Percentiles rank a stretch among this genome's conserved stretches.
Evolutionary conservation across 2,329 filamentous ascomycete genomes (phyloP).

Genomic region (Dothistroma septosporum): DNA sequence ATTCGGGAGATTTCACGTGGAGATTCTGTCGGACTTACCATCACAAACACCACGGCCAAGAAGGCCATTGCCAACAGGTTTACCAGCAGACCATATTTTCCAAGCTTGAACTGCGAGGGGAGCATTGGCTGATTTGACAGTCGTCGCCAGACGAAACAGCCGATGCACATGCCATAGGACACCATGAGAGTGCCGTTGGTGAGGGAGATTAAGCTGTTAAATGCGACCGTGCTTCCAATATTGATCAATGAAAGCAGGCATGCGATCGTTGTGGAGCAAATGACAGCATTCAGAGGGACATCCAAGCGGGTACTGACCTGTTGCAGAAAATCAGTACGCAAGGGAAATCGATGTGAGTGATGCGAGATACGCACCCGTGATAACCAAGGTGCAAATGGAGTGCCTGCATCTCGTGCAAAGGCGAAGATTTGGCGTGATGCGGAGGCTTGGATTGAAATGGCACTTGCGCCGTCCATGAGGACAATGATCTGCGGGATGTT

Average conservation of each 20-base stretch:
- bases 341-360: neutral
- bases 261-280: constrained; percentile 12
- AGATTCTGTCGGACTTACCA: constrained; percentile 1
- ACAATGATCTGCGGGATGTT: constrained; percentile 20
- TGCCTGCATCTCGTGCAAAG: constrained; percentile 9
- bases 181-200: constrained; percentile 19
- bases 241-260: constrained; percentile 28
- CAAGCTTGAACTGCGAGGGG: constrained; percentile 15
- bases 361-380: neutral
- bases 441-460: constrained; percentile 24
- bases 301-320: constrained; percentile 8
- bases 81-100: constrained; percentile 8
- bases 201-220: constrained; percentile 41
- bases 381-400: constrained; percentile 7
- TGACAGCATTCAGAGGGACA: constrained; percentile 18
- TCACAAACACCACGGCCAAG: constrained; percentile 11
- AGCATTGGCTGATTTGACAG: constrained; percentile 14
- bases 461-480: constrained; percentile 23
- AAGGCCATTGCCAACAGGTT: constrained; percentile 9
- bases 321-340: constrained; percentile 1
- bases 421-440: constrained; percentile 22
- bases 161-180: constrained; percentile 18
- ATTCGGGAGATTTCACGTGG: neutral
- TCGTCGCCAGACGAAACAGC: constrained; percentile 15
- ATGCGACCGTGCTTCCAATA: constrained; percentile 36